Base-by-base conservation (phyloP, 2,329 filamentous ascomycete genomes). In the Lecanicillium sp. region DNA sequence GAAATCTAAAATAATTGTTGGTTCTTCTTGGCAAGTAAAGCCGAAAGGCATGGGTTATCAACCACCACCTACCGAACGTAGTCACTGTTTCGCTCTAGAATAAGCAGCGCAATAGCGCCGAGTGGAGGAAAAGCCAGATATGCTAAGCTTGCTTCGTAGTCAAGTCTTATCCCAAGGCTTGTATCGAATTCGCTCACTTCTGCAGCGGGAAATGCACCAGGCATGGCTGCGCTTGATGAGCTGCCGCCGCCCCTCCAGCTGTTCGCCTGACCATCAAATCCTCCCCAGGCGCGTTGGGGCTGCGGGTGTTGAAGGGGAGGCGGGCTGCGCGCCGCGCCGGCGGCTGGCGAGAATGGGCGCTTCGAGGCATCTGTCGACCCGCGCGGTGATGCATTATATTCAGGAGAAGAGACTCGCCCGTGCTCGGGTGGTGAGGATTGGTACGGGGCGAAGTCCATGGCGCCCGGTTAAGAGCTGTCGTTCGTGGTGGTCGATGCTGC, bases 401-500 rank as follows among this genome's bases (percentile, higher is more conserved):
- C 63, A 37, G 88, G 86, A 15, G 86, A 94, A 57, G 88, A 73
- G 37, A 83, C 79, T 53, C 90, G 85, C 49, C 80, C 78, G 51
- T 83, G 74, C 66, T 96, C 89, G 9, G 92, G 92, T 13, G 84
- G 83, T 35, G 83, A 83, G 61, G 90, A 90, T 68, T 96, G 92
- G 65, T 96, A 98, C 28, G 92, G 92, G 33, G 92, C 92, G 60
- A 96, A 98, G 67, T 95, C 85, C 85, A 92, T 92, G 40, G 51
- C 66, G 44, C 9, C 1, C 5, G 19, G 27, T n/a, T n/a, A n/a
- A n/a, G 22, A 25, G 22, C 22, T 25, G 11, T 25, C n/a, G n/a
- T n/a, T n/a, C n/a, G n/a, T n/a, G n/a, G n/a, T n/a, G n/a, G n/a
- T n/a, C n/a, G n/a, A n/a, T n/a, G n/a, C n/a, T n/a, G n/a, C n/a